Evolutionary conservation across 2,329 filamentous ascomycete genomes (phyloP), one percentile per base, ranked within the genome.

Genomic region (Thelonectria discophora): DNA sequence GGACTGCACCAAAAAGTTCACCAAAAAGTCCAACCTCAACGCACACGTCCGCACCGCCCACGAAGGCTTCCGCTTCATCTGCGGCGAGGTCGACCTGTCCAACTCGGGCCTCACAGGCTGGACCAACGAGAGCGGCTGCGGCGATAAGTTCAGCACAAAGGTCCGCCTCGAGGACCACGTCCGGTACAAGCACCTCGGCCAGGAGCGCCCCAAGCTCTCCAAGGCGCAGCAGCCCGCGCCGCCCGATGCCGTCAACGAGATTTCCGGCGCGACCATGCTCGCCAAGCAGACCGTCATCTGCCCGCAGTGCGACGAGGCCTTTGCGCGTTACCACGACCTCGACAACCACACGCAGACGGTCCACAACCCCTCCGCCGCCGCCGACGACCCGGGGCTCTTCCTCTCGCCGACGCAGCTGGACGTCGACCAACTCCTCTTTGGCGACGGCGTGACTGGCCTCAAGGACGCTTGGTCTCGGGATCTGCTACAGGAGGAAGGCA

Each of bases 141-240:
- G 90, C 2, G 86, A 88, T 63, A 84, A 85, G 37, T 95, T 96
- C 72, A 86, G 86, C 60, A 91, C 90, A 63, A 97, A 96, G 75
- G 84, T 87, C 17, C 88, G 88, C 30, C 83, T 97, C 0, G 91
- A 94, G 75, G 90, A 95, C 67, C 94, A 98, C 73, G 84, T 97
- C 46, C 88, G 92, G 18, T 93, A 90, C 49, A 86, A 92, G 20
- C 94, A 98, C 74, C 80, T 97, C 24, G 87, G 88, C n/a, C 72
- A 77, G 15, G 77, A 81, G 57, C 80, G 85, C 12, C 82, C 82
- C 34, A 69, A 71, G 59, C 60, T 73, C 42, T 72, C 66, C 54
- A 66, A 67, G 57, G 55, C 67, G 40, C 58, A 63, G 46, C 58
- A 63, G 45, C 45, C 50, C 15, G 43, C 65, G 9, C 40, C 69